Evolutionary conservation across 179 eudicot genomes (phyloP).

Genomic region (Heliamphora pulchella): DNA sequence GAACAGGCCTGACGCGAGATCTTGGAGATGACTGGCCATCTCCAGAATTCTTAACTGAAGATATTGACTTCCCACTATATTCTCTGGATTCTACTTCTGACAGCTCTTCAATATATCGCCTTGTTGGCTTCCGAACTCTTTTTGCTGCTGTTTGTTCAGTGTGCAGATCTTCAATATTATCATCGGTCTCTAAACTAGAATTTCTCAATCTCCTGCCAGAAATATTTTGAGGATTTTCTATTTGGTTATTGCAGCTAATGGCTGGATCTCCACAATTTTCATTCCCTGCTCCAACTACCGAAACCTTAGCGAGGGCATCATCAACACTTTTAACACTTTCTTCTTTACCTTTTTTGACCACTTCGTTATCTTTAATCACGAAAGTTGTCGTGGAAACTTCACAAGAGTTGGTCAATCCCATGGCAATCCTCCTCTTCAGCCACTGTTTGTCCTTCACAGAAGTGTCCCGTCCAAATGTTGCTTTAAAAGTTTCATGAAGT

Average conservation of each 20-base stretch:
- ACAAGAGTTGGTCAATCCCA: constrained; percentile 90
- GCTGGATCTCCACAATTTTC: constrained; percentile 32
- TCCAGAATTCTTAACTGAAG: constrained; percentile 36
- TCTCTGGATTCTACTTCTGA: constrained; percentile 62
- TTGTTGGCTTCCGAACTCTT: constrained; percentile 91
- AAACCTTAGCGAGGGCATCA: constrained; percentile 22
- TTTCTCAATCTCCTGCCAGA: constrained; percentile 26
- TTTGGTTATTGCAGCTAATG: constrained; percentile 21
- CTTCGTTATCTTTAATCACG: constrained; percentile 42
- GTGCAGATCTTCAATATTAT: constrained; percentile 36
- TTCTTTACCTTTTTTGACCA: constrained; percentile 37
- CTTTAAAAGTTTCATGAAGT: constrained; percentile 91
- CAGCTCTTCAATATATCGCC: constrained; percentile 79
- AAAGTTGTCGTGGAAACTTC: constrained; percentile 65
- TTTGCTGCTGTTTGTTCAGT: constrained; percentile 49
- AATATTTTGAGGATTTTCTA: constrained; percentile 26
- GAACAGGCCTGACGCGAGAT: constrained; percentile 30
- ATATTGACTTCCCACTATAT: constrained; percentile 33
- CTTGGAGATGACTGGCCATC: constrained; percentile 26
- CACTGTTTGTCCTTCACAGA: constrained; percentile 88
- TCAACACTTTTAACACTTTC: constrained; percentile 28
- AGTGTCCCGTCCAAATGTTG: constrained; percentile 92
- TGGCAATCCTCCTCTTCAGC: constrained; percentile 89
- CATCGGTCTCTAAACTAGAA: constrained; percentile 31
- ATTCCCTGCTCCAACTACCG: constrained; percentile 31